These are phyloP conservation scores for Dalbergia oliveri DNA, from an alignment of 306 rosid genomes.

Conservation along the genomic window DNA sequence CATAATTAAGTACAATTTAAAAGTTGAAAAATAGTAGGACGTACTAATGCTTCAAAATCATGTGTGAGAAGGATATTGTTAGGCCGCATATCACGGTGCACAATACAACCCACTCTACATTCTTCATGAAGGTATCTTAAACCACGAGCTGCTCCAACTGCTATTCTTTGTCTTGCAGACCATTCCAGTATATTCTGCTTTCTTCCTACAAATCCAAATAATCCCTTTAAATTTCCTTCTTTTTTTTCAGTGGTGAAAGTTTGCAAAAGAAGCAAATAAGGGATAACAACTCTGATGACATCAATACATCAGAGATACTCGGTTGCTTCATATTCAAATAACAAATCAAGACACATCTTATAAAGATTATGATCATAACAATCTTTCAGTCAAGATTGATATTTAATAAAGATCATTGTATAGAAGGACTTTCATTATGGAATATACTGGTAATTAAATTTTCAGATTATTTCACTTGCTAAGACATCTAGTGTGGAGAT, in stretches of 20 bases:
- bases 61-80: slow-evolving; percentile 97
- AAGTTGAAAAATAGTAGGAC: slow-evolving; percentile 43
- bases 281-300: not conserved
- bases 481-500: not conserved
- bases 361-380: slow-evolving; percentile 5
- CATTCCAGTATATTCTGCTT: slow-evolving; percentile 65
- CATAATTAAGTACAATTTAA: not conserved
- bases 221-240: not conserved
- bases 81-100: slow-evolving; percentile 96
- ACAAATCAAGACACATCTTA: slow-evolving; percentile 9
- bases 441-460: not conserved
- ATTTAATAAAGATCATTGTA: not conserved
- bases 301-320: not conserved
- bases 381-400: slow-evolving; percentile 6
- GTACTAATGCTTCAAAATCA: slow-evolving; percentile 94
- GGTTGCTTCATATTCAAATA: not conserved
- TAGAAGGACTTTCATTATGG: not conserved
- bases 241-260: not conserved
- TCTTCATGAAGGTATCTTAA: slow-evolving; percentile 98
- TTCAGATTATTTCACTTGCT: not conserved
- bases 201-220: slow-evolving; percentile 64
- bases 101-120: slow-evolving; percentile 99
- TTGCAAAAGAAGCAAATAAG: slow-evolving; percentile 6
- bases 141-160: slow-evolving; percentile 98
- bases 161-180: slow-evolving; percentile 83